Evolutionary conservation across 208 protist genomes (phyloP).

Genomic region (Eutreptiella sp.): DNA sequence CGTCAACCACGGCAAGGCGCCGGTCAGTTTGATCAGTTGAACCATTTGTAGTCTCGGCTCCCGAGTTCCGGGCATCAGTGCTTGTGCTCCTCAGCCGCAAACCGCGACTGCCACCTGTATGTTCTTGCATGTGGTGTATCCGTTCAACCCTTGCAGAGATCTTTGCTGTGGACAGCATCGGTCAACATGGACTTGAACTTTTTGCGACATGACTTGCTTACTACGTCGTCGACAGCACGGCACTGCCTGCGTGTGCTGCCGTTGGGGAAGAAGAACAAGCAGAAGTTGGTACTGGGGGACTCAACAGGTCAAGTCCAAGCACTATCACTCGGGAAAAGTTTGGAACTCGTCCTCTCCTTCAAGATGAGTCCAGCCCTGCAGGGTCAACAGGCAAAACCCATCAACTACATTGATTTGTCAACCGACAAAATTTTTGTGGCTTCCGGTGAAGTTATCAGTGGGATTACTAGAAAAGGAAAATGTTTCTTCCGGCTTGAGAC

Average conservation of each 20-base stretch:
- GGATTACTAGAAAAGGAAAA: conserved; percentile 24
- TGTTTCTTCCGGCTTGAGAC: conserved; percentile 33
- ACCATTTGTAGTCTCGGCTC: too few species aligned
- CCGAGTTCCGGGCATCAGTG: too few species aligned
- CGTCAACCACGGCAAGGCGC: too few species aligned
- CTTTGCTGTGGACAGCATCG: too few species aligned
- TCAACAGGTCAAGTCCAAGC: not conserved
- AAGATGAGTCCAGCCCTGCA: not conserved
- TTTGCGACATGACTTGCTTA: not conserved
- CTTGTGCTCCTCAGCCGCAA: too few species aligned
- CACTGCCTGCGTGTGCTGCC: conserved; percentile 10
- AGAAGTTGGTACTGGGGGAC: conserved; percentile 15
- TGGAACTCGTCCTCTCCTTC: conserved; percentile 1
- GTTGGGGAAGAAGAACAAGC: conserved; percentile 5
- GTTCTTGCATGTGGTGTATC: too few species aligned
- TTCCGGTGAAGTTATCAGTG: not conserved
- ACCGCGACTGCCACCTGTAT: too few species aligned
- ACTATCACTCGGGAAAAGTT: conserved; percentile 4
- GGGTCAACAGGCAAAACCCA: too few species aligned
- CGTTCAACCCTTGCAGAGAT: too few species aligned
- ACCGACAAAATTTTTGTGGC: conserved; percentile 19
- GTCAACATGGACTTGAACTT: too few species aligned
- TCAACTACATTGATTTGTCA: not conserved
- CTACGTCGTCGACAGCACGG: conserved; percentile 13
- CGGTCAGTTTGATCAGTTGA: too few species aligned